Evolutionary conservation across 768 basidiomycete genomes (phyloP), one percentile per base, ranked within the genome.

Genomic region (Pisolithus orientalis): DNA sequence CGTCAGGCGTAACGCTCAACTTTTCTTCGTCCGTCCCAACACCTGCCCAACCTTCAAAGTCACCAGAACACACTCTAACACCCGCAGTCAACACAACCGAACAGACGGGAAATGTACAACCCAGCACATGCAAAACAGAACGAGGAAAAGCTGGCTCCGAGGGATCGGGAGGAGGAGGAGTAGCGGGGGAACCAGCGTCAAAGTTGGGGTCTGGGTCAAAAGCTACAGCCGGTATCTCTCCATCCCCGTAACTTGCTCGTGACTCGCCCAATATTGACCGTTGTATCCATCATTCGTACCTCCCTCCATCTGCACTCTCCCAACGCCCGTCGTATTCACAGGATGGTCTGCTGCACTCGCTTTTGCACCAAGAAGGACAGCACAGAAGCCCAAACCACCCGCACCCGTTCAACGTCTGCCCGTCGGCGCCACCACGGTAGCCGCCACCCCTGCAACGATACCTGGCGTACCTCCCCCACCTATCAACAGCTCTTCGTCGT

Each of bases 331-430:
- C 29, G 29, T 4, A 34, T 17, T 57, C 62, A 58, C 78, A 91
- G 90, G 83, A 69, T 93, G 91, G 90, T 93, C 90, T 60, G 85
- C 90, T 56, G 80, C 90, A 13, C 85, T 93, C 58, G 91, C 89
- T 16, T 94, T 93, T 62, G 91, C 90, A 8, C 91, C 91, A 43
- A 76, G 89, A 49, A 78, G 89, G 58, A 74, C 72, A 44, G 70
- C 72, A 25, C 72, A 72, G 56, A 92, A 89, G 62, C 53, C 78
- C 37, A 91, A 90, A 65, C 66, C 74, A 1, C 55, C 73, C 1
- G 69, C 72, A 9, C 66, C 72, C 3, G 4, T 10, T 13, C 25
- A 8, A 44, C 56, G 63, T 38, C 48, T 65, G 37, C 56, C 63
- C 11, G 76, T 80, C 0, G 87, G 84, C 27, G 85, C 83, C 8